Evolutionary conservation across 1,139 yeast genomes (phyloP).

Genomic region (Kluyveromyces marxianus): DNA sequence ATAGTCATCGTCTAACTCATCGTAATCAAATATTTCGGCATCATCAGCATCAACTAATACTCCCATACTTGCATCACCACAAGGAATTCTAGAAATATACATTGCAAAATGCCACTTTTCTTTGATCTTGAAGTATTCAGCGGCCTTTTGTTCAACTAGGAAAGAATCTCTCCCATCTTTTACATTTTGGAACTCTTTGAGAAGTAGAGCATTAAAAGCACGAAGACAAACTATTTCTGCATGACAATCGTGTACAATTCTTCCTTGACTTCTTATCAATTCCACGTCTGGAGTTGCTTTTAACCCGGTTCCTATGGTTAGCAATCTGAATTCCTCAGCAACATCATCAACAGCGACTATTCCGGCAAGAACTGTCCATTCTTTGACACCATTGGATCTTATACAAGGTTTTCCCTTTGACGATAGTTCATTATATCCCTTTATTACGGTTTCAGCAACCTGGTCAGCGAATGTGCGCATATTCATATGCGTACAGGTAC

Average conservation of each 20-base stretch:
- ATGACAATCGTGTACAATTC: conserved; percentile 74
- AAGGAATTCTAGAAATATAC: conserved; percentile 76
- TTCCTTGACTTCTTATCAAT: conserved; percentile 43
- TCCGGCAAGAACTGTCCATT: conserved; percentile 84
- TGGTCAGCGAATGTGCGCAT: conserved; percentile 19
- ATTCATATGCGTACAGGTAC: neutral
- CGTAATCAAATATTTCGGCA: conserved; percentile 16
- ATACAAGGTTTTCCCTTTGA: conserved; percentile 48
- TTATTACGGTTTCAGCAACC: conserved; percentile 30
- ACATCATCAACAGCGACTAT: conserved; percentile 42
- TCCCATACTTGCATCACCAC: conserved; percentile 84
- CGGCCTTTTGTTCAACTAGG: neutral
- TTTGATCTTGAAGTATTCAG: conserved; percentile 29
- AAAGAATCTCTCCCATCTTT: conserved; percentile 14
- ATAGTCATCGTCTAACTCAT: neutral
- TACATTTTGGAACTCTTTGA: conserved; percentile 15
- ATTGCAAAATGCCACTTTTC: conserved; percentile 42
- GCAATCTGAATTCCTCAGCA: conserved; percentile 26
- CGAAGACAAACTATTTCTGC: conserved; percentile 77
- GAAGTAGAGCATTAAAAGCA: conserved; percentile 44
- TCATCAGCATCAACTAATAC: conserved; percentile 26
- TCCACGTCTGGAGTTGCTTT: conserved; percentile 58
- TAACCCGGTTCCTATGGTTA: conserved; percentile 73
- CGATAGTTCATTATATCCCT: conserved; percentile 31
- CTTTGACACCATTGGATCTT: conserved; percentile 56